These are phyloP conservation scores for Citrullus mucosospermus DNA, from an alignment of 306 rosid species.

Conservation along the genomic window DNA sequence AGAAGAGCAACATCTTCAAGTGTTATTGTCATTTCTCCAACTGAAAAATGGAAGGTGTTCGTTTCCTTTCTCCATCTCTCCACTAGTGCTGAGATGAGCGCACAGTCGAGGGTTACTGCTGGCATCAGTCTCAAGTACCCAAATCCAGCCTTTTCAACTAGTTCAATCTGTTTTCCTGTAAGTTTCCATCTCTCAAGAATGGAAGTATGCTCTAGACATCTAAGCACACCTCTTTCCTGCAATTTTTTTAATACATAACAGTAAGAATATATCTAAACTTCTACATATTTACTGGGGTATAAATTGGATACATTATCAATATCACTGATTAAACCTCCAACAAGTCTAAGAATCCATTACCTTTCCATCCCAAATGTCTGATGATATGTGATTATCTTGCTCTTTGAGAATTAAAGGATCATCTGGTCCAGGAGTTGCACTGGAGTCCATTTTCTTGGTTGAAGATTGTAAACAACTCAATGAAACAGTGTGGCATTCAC, in stretches of 20 bases:
- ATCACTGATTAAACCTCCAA: background rate
- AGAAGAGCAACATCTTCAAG: constrained; percentile 85
- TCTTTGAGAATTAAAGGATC: constrained; percentile 66
- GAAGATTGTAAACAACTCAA: background rate
- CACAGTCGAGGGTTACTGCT: constrained; percentile 74
- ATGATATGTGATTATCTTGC: constrained; percentile 85
- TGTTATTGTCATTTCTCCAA: constrained; percentile 82
- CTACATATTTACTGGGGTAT: background rate
- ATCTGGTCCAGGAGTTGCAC: constrained; percentile 64
- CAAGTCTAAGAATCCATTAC: constrained; percentile 11
- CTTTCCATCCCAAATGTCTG: constrained; percentile 97
- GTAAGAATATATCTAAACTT: background rate
- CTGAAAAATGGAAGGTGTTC: constrained; percentile 74
- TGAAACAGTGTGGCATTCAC: background rate
- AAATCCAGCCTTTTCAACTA: constrained; percentile 83
- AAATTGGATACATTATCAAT: background rate
- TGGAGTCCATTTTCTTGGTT: constrained; percentile 35
- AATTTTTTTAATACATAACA: background rate
- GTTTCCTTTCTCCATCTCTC: constrained; percentile 99
- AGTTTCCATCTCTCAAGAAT: constrained; percentile 95
- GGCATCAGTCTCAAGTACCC: constrained; percentile 67
- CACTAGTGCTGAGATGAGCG: constrained; percentile 77
- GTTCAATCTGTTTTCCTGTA: constrained; percentile 46
- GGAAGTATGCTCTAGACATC: constrained; percentile 92
- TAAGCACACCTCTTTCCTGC: constrained; percentile 88